These are phyloP conservation scores for Suillus bovinus DNA, from an alignment of 768 basidiomycete genomes.

Conservation along the genomic window DNA sequence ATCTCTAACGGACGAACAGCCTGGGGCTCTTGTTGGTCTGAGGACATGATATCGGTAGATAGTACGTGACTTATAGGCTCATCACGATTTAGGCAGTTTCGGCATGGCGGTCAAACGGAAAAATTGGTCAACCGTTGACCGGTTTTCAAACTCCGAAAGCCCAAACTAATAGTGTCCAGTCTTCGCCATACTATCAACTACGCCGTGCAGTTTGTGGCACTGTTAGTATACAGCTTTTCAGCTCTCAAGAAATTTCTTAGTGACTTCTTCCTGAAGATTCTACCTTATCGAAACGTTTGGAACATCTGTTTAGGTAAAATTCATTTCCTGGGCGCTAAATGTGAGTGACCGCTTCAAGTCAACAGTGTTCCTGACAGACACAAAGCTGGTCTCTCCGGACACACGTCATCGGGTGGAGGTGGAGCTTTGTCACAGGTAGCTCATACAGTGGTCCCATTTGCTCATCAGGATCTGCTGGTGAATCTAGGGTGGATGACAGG, in stretches of 20 bases:
- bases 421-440: not conserved
- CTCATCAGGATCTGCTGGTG: not conserved
- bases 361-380: not conserved
- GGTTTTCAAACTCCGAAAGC: too few relatives aligned
- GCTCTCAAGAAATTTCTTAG: not conserved
- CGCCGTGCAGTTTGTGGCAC: not conserved
- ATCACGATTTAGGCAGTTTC: too few relatives aligned
- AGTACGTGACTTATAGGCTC: constrained; percentile 1
- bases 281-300: not conserved
- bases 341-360: not conserved
- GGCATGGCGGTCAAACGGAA: too few relatives aligned
- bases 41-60: constrained; percentile 23
- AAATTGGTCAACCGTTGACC: too few relatives aligned
- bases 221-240: not conserved
- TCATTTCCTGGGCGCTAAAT: not conserved
- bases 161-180: too few relatives aligned
- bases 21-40: constrained; percentile 32
- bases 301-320: not conserved
- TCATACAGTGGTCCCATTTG: not conserved
- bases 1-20: constrained; percentile 51
- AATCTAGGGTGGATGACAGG: not conserved
- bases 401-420: not conserved
- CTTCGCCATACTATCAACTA: not conserved
- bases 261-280: not conserved
- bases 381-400: not conserved